These are phyloP conservation scores for Toxicodendron radicans DNA, from an alignment of 345 rosid species.

Conservation along the genomic window DNA sequence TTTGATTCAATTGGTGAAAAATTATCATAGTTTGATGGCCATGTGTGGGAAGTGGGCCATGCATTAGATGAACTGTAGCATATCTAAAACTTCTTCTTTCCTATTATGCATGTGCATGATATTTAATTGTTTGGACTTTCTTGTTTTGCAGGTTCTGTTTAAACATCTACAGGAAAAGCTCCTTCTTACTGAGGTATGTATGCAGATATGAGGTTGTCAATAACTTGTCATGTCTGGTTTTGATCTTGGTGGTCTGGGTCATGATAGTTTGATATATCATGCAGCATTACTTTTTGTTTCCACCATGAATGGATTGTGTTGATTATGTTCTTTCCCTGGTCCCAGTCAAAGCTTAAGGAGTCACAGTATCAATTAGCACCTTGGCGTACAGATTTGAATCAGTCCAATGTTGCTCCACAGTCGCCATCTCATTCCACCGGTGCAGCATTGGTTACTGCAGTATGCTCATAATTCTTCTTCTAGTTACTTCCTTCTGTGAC, in stretches of 20 bases:
- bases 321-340: slow-evolving; percentile 32
- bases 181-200: slow-evolving; percentile 71
- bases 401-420: slow-evolving; percentile 52
- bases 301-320: slow-evolving; percentile 28
- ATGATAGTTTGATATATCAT: slow-evolving; percentile 18
- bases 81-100: background rate
- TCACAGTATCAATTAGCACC: slow-evolving; percentile 79
- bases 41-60: background rate
- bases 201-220: slow-evolving; percentile 26
- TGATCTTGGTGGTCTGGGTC: slow-evolving; percentile 25
- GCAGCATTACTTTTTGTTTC: slow-evolving; percentile 27
- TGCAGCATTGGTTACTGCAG: slow-evolving; percentile 50
- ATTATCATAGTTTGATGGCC: too few relatives aligned
- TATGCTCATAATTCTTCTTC: slow-evolving; percentile 36
- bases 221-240: slow-evolving; percentile 26
- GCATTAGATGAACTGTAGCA: background rate
- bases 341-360: slow-evolving; percentile 84
- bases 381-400: slow-evolving; percentile 70
- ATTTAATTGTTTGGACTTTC: slow-evolving; percentile 20
- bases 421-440: slow-evolving; percentile 58
- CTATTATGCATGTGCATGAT: slow-evolving; percentile 13
- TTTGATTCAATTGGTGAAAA: too few relatives aligned
- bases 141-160: slow-evolving; percentile 69
- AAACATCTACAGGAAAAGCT: slow-evolving; percentile 92
- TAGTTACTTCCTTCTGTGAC: slow-evolving; percentile 14